Conservation (phyloP, 495 filamentous ascomycete species). For the Sphaerosporella brunnea region DNA sequence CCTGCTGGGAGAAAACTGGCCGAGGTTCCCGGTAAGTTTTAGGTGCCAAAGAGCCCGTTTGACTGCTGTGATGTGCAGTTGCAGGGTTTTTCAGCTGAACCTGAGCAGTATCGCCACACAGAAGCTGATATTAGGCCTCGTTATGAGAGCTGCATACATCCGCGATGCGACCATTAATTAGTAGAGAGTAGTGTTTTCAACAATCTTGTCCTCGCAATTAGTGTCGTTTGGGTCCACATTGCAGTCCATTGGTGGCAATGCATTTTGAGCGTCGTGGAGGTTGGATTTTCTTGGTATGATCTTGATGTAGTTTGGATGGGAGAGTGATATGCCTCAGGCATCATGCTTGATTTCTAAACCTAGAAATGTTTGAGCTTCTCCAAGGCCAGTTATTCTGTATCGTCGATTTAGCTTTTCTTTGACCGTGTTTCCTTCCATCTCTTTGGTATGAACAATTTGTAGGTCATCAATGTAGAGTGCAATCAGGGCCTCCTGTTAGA, state of each 20-base stretch:
- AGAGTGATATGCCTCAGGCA: not conserved
- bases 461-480: slow-evolving; percentile 5
- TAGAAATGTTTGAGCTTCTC: not conserved
- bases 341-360: not conserved
- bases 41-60: slow-evolving; percentile 17
- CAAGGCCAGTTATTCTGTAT: slow-evolving; percentile 8
- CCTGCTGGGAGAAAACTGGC: not conserved
- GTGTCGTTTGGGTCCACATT: no score
- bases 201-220: not conserved
- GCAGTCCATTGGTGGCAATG: not conserved
- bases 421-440: not conserved
- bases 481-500: not conserved
- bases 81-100: slow-evolving; percentile 1
- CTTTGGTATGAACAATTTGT: not conserved
- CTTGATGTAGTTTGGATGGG: not conserved
- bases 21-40: not conserved
- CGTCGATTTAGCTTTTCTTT: not conserved
- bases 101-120: not conserved
- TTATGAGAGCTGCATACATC: slow-evolving; percentile 3
- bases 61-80: slow-evolving; percentile 3
- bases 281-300: not conserved
- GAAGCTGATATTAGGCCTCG: slow-evolving; percentile 6
- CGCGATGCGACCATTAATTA: not conserved
- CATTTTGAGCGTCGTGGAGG: not conserved
- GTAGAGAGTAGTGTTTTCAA: not conserved